These are phyloP conservation scores for Cinchona pubescens DNA, from an alignment of 257 asterid genomes.

Conservation along the genomic window DNA sequence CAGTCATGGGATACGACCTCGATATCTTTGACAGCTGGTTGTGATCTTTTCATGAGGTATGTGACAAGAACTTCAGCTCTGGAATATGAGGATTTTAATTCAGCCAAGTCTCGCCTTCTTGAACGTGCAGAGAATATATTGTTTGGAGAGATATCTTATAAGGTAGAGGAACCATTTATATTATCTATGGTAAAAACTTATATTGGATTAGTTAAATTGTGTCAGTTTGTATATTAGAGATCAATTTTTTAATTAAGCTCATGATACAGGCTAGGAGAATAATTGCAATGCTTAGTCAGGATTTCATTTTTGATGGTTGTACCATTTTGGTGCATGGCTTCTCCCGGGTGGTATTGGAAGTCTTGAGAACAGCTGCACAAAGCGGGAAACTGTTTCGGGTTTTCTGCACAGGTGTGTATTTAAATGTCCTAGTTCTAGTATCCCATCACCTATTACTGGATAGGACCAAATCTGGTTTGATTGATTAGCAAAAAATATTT, in stretches of 20 bases:
- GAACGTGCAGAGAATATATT: conserved; percentile 98
- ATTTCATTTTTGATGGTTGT: conserved; percentile 85
- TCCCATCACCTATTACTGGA: neutral
- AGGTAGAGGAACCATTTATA: conserved; percentile 39
- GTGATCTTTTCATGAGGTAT: conserved; percentile 86
- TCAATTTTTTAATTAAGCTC: conserved; percentile 6
- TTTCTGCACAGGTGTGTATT: conserved; percentile 67
- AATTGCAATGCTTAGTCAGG: conserved; percentile 85
- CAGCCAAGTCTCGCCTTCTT: conserved; percentile 79
- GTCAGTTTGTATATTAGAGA: neutral
- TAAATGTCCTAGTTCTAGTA: neutral
- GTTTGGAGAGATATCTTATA: conserved; percentile 84
- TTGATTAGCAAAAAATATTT: neutral
- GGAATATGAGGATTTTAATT: conserved; percentile 79
- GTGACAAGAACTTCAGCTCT: conserved; percentile 90
- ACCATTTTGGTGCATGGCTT: conserved; percentile 95
- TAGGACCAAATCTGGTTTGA: neutral
- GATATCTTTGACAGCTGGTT: conserved; percentile 89
- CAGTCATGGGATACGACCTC: conserved; percentile 98
- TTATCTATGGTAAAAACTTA: neutral
- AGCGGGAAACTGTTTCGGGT: conserved; percentile 70
- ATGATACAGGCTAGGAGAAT: conserved; percentile 66
- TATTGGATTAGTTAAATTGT: neutral
- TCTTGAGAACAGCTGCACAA: conserved; percentile 71
- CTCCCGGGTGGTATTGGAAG: conserved; percentile 85